A percentile compares a stretch with the other conserved stretches of the same genome.
phyloP scores from a whole-genome alignment of 1,139 yeast genomes.

The Magnusiomyces sp. region DNA sequence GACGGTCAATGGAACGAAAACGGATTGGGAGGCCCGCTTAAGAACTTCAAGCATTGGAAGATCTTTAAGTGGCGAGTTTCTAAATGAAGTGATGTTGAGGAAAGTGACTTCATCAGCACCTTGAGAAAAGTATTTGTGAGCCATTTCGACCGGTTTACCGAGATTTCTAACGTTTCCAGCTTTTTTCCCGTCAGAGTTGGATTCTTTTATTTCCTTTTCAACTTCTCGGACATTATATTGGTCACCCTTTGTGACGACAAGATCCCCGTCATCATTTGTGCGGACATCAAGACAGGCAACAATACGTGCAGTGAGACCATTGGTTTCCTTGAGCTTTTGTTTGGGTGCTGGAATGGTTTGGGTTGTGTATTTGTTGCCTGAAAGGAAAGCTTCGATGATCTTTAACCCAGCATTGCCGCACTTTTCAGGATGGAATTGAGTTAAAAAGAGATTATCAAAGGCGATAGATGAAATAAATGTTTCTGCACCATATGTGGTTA shows the following conservation, averaged over 20 bases:
- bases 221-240: slow-evolving; percentile 89
- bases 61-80: slow-evolving; percentile 85
- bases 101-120: slow-evolving; percentile 98
- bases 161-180: slow-evolving; percentile 61
- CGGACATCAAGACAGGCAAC: slow-evolving; percentile 97
- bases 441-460: slow-evolving; percentile 75
- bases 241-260: slow-evolving; percentile 96
- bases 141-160: slow-evolving; percentile 93
- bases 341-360: slow-evolving; percentile 25
- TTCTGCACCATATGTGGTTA: slow-evolving; percentile 69
- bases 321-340: slow-evolving; percentile 16
- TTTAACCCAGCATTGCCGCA: slow-evolving; percentile 84
- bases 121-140: slow-evolving; percentile 78
- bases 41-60: slow-evolving; percentile 92
- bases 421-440: slow-evolving; percentile 97
- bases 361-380: slow-evolving; percentile 31
- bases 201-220: no score
- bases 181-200: slow-evolving; percentile 25
- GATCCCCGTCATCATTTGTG: slow-evolving; percentile 84
- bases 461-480: slow-evolving; percentile 75
- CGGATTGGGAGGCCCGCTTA: slow-evolving; percentile 71
- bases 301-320: slow-evolving; percentile 79
- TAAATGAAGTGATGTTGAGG: slow-evolving; percentile 85
- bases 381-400: slow-evolving; percentile 63
- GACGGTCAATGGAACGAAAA: slow-evolving; percentile 92